These are phyloP conservation scores for Chamaecrista fasciculata DNA, from an alignment of 306 rosid genomes.

Conservation along the genomic window DNA sequence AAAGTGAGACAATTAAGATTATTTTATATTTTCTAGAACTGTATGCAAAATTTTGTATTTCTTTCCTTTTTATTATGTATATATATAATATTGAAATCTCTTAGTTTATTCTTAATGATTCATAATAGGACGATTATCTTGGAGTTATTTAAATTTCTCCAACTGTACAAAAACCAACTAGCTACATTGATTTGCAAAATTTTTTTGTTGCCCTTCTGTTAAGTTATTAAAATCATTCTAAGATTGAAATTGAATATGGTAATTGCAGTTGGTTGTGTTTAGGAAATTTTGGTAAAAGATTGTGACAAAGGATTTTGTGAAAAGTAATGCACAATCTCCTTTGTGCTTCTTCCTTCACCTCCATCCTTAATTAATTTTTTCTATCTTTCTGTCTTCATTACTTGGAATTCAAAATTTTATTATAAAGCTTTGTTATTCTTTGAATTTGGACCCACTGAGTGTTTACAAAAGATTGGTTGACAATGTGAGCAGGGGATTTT, in stretches of 20 bases:
- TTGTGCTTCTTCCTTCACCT: not conserved
- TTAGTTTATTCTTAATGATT: not conserved
- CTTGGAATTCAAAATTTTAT: slow-evolving; percentile 17
- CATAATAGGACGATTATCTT: not conserved
- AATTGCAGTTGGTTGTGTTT: not conserved
- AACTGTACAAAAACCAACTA: not conserved
- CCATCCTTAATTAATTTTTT: not conserved
- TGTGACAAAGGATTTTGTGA: not conserved
- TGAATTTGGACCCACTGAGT: slow-evolving; percentile 17
- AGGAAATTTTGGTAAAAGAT: not conserved
- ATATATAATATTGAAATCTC: no score
- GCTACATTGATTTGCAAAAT: not conserved
- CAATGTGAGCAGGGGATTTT: slow-evolving; percentile 80
- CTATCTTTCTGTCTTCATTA: slow-evolving; percentile 15
- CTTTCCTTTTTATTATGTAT: not conserved
- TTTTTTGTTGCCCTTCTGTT: slow-evolving; percentile 19
- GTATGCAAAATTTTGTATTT: not conserved
- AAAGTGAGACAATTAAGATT: not conserved
- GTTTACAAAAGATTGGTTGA: slow-evolving; percentile 28
- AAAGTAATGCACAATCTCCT: not conserved
- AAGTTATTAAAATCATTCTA: slow-evolving; percentile 18
- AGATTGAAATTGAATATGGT: not conserved
- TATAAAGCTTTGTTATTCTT: slow-evolving; percentile 17
- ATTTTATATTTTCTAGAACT: slow-evolving; percentile 6
- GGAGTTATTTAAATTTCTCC: not conserved